Evolutionary conservation across 2,329 filamentous ascomycete species (phyloP).

Genomic region (Zymoseptoria crescenta): DNA sequence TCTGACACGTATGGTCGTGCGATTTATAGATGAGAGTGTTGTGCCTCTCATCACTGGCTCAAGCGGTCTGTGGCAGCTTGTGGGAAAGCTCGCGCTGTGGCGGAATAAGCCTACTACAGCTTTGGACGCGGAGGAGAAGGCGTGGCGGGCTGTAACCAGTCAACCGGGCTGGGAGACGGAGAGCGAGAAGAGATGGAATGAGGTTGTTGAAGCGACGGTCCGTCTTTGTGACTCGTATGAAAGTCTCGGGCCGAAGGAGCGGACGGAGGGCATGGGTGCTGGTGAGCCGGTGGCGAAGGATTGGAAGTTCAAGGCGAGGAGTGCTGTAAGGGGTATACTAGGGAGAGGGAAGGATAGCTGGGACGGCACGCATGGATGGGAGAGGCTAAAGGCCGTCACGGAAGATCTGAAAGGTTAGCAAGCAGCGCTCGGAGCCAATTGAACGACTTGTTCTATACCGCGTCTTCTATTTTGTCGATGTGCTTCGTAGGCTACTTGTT

Average conservation of each 20-base stretch:
- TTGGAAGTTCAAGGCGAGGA: constrained; percentile 86
- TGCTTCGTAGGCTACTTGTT: neutral
- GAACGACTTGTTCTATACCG: neutral
- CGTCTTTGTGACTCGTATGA: constrained; percentile 77
- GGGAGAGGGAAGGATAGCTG: constrained; percentile 72
- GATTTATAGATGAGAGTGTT: constrained; percentile 66
- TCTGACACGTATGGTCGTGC: constrained; percentile 54
- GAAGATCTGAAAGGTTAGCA: constrained; percentile 33
- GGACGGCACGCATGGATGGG: constrained; percentile 69
- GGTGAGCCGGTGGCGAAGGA: constrained; percentile 61
- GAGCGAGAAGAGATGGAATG: constrained; percentile 58
- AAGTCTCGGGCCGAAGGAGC: constrained; percentile 50
- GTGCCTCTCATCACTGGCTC: constrained; percentile 78
- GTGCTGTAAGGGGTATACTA: constrained; percentile 73
- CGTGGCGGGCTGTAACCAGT: constrained; percentile 66
- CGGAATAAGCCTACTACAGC: constrained; percentile 61
- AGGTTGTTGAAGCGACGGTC: constrained; percentile 69
- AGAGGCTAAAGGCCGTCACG: constrained; percentile 45
- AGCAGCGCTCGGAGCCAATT: neutral
- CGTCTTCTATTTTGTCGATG: neutral
- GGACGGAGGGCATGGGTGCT: constrained; percentile 44
- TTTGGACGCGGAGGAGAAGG: constrained; percentile 78
- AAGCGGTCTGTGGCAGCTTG: constrained; percentile 66
- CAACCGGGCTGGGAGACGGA: constrained; percentile 50
- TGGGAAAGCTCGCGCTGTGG: constrained; percentile 67